A percentile compares a stretch with the other conserved stretches of the same genome.
Conservation (phyloP, 257 asterid genomes). For the Lithospermum erythrorhizon region DNA sequence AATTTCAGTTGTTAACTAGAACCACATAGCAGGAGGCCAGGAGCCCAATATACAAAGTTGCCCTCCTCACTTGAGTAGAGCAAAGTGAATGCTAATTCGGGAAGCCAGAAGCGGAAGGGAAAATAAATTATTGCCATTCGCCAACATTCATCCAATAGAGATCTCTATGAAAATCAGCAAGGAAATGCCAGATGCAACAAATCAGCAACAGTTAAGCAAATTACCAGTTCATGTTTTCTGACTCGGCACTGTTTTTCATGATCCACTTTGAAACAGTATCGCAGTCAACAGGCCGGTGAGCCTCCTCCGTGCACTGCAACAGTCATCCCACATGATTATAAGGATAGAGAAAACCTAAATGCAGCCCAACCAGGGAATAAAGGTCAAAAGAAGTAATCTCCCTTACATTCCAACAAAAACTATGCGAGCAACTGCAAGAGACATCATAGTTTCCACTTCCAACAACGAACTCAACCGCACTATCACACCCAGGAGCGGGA, state of each 20-base stretch:
- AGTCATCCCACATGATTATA: slow-evolving; percentile 9
- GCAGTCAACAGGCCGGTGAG: slow-evolving; percentile 98
- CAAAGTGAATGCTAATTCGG: too few relatives aligned
- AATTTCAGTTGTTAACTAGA: too few relatives aligned
- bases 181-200: background rate
- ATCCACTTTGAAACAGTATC: slow-evolving; percentile 89
- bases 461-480: slow-evolving; percentile 73
- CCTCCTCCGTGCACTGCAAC: slow-evolving; percentile 94
- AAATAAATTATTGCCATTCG: background rate
- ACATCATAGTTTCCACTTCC: slow-evolving; percentile 97
- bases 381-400: background rate
- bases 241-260: slow-evolving; percentile 93
- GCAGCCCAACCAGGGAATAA: background rate
- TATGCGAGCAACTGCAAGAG: slow-evolving; percentile 73
- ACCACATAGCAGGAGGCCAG: too few relatives aligned
- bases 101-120: too few relatives aligned
- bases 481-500: slow-evolving; percentile 97
- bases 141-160: background rate
- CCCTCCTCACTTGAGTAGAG: too few relatives aligned
- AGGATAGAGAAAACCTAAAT: slow-evolving; percentile 5
- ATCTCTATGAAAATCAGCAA: background rate
- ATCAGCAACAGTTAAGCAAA: slow-evolving; percentile 3
- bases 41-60: too few relatives aligned
- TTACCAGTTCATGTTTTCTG: slow-evolving; percentile 99
- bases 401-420: slow-evolving; percentile 98